phyloP scores from a whole-genome alignment of 2,329 filamentous ascomycete genomes.

The Fusarium globosum region DNA sequence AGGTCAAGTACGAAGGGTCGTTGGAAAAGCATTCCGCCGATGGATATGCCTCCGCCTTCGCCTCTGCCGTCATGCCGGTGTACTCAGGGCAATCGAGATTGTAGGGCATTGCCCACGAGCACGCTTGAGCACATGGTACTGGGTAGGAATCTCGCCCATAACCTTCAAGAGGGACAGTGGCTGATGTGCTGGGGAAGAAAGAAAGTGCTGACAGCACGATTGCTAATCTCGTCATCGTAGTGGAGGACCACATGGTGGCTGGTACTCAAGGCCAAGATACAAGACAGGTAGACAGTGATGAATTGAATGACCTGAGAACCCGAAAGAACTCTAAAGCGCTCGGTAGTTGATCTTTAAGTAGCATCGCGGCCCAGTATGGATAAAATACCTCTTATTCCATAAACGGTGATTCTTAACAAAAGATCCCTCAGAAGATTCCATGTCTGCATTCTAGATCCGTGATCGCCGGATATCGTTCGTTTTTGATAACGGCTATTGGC shows the following conservation, averaged over 20 bases:
- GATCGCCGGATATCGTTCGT: conserved; percentile 4
- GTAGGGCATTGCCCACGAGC: conserved; percentile 20
- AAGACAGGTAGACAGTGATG: accelerated
- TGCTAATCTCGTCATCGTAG: not conserved
- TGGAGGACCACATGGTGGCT: not conserved
- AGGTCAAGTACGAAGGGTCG: conserved; percentile 30
- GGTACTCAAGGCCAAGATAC: not conserved
- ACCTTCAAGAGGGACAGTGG: conserved; percentile 28
- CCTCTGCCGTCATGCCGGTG: conserved; percentile 28
- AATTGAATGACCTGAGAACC: accelerated
- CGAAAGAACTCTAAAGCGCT: not conserved
- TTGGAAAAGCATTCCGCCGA: conserved; percentile 31
- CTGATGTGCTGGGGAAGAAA: not conserved
- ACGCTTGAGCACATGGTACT: conserved; percentile 27
- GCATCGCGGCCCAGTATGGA: not conserved
- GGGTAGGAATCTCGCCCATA: conserved; percentile 30
- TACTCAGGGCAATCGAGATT: conserved; percentile 40
- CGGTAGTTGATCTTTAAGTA: not conserved
- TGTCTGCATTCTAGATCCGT: not conserved
- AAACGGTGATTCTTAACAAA: not conserved
- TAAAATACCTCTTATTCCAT: not conserved
- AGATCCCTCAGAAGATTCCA: not conserved
- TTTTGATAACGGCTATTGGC: not conserved
- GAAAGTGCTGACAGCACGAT: not conserved
- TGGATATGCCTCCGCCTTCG: conserved; percentile 22